Evolutionary conservation across 164 flowering plant species (phyloP), one percentile per base, ranked within the genome.

Genomic region (Aristolochia californica): DNA sequence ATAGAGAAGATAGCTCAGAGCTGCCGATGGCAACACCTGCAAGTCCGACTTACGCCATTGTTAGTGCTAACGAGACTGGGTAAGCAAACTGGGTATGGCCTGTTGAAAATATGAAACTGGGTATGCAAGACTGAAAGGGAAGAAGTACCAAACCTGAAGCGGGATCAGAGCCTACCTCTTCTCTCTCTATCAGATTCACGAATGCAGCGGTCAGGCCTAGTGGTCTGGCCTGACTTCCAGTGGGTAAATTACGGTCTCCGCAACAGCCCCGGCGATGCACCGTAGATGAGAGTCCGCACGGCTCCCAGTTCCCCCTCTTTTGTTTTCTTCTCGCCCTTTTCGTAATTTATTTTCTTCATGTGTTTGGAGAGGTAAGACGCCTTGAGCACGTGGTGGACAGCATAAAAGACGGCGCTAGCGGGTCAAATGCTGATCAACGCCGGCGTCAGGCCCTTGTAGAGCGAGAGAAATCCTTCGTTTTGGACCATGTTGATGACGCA

Each of bases 371-470:
- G 66, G 43, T 63, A 48, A 28, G 60, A 63, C 4, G 55, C 28
- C 45, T 63, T 63, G 48, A 63, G 60, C 24, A 63, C 48, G 66
- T 63, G 60, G 26, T 63, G 56, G 21, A 63, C 55, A 5, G 30
- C 55, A 28, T 55, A 63, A 55, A 56, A 63, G 54, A 56, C 60
- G 3, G 66, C 66, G 24, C 66, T 55, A 1, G 60, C 38, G 22
- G 66, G 61, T 13, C 66, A 60, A 60, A 63, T 48, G 55, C 66
- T 63, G 24, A 63, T 56, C 23, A 63, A 60, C 13, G 61, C 66
- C 5, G 66, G 66, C 24, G 66, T 63, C 22, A 63, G 60, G 38
- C 66, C 66, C 47, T 63, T 63, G 60, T 63, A 63, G 38, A 63
- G 61, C 8, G 66, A 63, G 23, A 63, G 30, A 16, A 56, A n/a